Percentiles rank a stretch among this genome's conserved stretches.
Evolutionary conservation across 257 asterid species (phyloP).

Genomic region (Solanum tarapatanum): DNA sequence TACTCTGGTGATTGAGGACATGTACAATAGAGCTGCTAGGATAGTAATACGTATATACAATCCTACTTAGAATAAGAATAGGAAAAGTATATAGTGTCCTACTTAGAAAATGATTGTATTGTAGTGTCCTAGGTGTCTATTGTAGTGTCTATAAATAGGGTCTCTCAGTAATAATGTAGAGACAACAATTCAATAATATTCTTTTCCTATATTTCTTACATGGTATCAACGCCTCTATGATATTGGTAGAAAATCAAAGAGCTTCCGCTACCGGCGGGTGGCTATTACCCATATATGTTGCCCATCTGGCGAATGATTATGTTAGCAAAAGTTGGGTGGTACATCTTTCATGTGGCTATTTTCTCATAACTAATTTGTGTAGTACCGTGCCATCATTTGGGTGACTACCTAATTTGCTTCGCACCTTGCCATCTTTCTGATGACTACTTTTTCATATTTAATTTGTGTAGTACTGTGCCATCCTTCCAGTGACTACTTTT

Average conservation of each 20-base stretch:
- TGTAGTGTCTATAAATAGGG: not conserved
- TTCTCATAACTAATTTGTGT: not conserved
- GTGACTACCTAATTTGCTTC: not conserved
- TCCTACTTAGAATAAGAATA: not conserved
- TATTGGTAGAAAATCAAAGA: not conserved
- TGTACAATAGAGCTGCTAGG: too few species aligned
- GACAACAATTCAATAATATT: not conserved
- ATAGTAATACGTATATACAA: not conserved
- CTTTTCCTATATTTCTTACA: not conserved
- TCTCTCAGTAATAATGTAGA: not conserved
- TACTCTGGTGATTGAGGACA: not conserved
- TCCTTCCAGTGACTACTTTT: not conserved
- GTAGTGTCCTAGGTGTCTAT: not conserved
- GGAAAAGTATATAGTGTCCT: not conserved
- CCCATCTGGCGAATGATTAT: not conserved
- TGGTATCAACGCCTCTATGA: not conserved
- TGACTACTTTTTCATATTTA: not conserved
- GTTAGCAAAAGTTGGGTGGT: not conserved
- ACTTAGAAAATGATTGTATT: not conserved
- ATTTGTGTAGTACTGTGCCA: not conserved
- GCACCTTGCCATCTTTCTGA: not conserved
- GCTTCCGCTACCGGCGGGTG: not conserved
- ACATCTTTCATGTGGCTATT: not conserved
- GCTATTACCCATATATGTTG: not conserved
- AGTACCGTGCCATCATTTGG: not conserved